Percentiles rank a stretch among this genome's conserved stretches.
Conservation (phyloP, 305 asterid genomes). For the Rubia balearica region DNA sequence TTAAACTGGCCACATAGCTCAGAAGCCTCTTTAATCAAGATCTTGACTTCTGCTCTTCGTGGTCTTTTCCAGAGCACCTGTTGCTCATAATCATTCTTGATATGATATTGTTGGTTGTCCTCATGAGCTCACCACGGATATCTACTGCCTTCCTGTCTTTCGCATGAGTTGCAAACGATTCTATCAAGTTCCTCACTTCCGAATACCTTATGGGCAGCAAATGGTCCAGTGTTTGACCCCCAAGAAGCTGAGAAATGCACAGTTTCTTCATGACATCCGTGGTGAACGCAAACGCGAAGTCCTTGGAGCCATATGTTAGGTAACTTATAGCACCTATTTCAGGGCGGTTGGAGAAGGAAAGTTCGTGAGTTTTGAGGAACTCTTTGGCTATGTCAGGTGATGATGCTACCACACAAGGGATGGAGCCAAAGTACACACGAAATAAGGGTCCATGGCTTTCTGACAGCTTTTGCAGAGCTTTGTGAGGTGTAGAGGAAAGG, state of each 20-base stretch:
- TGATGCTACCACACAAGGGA: conserved; percentile 40
- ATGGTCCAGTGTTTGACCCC: conserved; percentile 23
- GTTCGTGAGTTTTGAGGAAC: conserved; percentile 40
- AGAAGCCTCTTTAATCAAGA: conserved; percentile 40
- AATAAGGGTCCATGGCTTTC: conserved; percentile 35
- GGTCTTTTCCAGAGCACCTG: conserved; percentile 23
- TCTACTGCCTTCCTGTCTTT: conserved; percentile 30
- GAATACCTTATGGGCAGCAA: conserved; percentile 3
- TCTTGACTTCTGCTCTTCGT: conserved; percentile 37
- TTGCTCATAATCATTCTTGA: conserved; percentile 33
- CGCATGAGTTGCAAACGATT: conserved; percentile 18
- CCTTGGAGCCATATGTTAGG: conserved; percentile 38
- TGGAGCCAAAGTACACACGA: conserved; percentile 38
- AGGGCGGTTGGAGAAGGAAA: conserved; percentile 36
- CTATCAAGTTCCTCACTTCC: conserved; percentile 6
- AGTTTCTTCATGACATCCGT: too few relatives aligned
- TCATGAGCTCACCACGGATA: conserved; percentile 49
- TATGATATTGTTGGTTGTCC: conserved; percentile 32
- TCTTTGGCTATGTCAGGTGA: conserved; percentile 42
- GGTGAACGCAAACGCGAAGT: too few relatives aligned
- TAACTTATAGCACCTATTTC: conserved; percentile 43
- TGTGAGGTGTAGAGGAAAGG: conserved; percentile 45
- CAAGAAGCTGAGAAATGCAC: conserved; percentile 38
- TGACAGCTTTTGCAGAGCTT: conserved; percentile 36
- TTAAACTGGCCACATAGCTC: conserved; percentile 59